Conservation (phyloP, 1,284 basidiomycete species). For the Ganoderma leucocontextum region DNA sequence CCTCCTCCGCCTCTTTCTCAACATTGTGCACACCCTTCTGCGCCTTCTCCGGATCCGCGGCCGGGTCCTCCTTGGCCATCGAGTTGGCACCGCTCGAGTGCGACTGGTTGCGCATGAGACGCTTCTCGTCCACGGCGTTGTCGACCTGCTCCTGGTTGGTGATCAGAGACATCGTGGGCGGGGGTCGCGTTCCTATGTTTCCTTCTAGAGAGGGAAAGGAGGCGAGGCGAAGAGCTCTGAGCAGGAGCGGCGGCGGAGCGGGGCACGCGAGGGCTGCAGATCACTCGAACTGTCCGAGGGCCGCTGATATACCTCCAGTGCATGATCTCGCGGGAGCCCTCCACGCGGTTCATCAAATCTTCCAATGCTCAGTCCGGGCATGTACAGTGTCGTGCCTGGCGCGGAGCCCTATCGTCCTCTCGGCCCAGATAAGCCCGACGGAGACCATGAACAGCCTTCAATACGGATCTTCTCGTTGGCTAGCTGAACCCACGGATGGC, state of each 20-base stretch:
- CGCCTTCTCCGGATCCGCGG: slow-evolving; percentile 40
- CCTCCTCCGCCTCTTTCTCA: slow-evolving; percentile 16
- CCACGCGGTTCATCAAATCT: slow-evolving; percentile 29
- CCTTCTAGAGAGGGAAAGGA: neutral
- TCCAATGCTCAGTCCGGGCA: slow-evolving; percentile 11
- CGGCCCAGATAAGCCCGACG: slow-evolving; percentile 6
- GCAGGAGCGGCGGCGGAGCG: slow-evolving; percentile 10
- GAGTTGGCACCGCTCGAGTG: slow-evolving; percentile 33
- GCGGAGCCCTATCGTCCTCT: slow-evolving; percentile 4
- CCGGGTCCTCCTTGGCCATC: slow-evolving; percentile 41
- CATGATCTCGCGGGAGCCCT: slow-evolving; percentile 5
- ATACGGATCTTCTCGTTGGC: neutral
- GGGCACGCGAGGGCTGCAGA: slow-evolving; percentile 22
- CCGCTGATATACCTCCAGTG: slow-evolving; percentile 24
- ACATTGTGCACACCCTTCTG: slow-evolving; percentile 32
- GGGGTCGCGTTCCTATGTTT: slow-evolving; percentile 11
- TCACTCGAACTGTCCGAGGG: neutral
- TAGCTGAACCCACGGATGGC: neutral
- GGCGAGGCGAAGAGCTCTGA: slow-evolving; percentile 13
- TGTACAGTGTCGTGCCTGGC: slow-evolving; percentile 20
- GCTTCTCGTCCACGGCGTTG: neutral
- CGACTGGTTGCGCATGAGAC: slow-evolving; percentile 32
- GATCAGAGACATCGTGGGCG: slow-evolving; percentile 5
- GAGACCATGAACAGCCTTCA: neutral
- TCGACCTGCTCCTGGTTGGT: slow-evolving; percentile 9